Percentiles rank a stretch among this genome's conserved stretches.
Evolutionary conservation across 306 rosid species (phyloP).

Genomic region (Fragaria nilgerrensis): DNA sequence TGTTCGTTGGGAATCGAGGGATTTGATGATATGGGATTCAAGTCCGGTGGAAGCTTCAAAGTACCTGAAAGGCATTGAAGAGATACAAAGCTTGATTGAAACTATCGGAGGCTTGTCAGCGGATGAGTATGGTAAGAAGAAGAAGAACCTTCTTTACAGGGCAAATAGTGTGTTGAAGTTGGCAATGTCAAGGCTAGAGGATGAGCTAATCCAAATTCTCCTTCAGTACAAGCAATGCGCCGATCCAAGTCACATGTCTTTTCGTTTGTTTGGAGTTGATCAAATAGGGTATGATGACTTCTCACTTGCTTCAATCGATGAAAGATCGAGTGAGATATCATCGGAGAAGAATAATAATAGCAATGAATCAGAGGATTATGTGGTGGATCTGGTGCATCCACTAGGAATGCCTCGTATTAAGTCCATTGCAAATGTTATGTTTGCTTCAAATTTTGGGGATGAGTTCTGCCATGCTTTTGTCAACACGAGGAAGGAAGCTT

Average conservation of each 20-base stretch:
- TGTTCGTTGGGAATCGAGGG: slow-evolving; percentile 40
- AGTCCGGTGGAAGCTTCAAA: slow-evolving; percentile 42
- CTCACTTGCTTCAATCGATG: slow-evolving; percentile 39
- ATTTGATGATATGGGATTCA: slow-evolving; percentile 42
- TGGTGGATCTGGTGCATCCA: slow-evolving; percentile 46
- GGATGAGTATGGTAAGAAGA: slow-evolving; percentile 34
- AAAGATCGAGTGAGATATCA: slow-evolving; percentile 30
- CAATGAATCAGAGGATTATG: slow-evolving; percentile 17
- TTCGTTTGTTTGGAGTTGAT: slow-evolving; percentile 36
- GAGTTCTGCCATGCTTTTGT: slow-evolving; percentile 53
- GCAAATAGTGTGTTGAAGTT: slow-evolving; percentile 45
- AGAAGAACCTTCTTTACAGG: slow-evolving; percentile 39
- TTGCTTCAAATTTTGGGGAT: slow-evolving; percentile 48
- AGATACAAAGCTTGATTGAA: slow-evolving; percentile 39
- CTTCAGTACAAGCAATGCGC: slow-evolving; percentile 45
- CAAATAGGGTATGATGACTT: slow-evolving; percentile 30
- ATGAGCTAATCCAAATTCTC: slow-evolving; percentile 50
- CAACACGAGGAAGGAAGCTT: slow-evolving; percentile 44
- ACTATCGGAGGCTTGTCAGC: slow-evolving; percentile 32
- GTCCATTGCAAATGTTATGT: slow-evolving; percentile 59
- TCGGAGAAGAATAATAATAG: slow-evolving; percentile 12
- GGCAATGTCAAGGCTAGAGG: slow-evolving; percentile 62
- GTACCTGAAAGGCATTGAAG: slow-evolving; percentile 39
- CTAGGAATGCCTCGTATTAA: slow-evolving; percentile 43
- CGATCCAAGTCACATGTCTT: slow-evolving; percentile 49